Percentiles rank a stretch among this genome's conserved stretches.
Evolutionary conservation across 192 early-diverging fungal genomes (phyloP).

Genomic region (Coemansia sp.): DNA sequence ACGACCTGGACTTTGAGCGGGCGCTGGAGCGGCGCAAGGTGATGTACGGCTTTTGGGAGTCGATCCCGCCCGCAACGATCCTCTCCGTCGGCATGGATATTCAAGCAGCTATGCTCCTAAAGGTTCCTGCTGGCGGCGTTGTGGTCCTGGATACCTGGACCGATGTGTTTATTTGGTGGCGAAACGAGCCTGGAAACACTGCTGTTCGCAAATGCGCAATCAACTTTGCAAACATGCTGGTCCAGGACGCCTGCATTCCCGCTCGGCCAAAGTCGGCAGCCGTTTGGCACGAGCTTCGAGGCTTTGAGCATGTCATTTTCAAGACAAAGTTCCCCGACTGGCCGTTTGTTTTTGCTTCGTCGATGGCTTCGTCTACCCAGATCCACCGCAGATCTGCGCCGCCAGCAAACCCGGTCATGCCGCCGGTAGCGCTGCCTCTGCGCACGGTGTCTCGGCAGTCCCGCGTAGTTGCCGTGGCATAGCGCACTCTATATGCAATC

Average conservation of each 20-base stretch:
- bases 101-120: slow-evolving; percentile 41
- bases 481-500: neutral
- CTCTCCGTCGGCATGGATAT: slow-evolving; percentile 37
- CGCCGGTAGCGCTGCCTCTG: slow-evolving; percentile 21
- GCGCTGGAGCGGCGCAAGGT: slow-evolving; percentile 48
- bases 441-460: slow-evolving; percentile 18
- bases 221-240: slow-evolving; percentile 42
- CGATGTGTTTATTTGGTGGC: slow-evolving; percentile 53
- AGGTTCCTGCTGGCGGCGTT: slow-evolving; percentile 42
- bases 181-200: slow-evolving; percentile 39
- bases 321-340: slow-evolving; percentile 53
- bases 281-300: slow-evolving; percentile 47
- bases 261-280: slow-evolving; percentile 40
- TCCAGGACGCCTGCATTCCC: slow-evolving; percentile 42
- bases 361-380: slow-evolving; percentile 14
- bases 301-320: slow-evolving; percentile 50
- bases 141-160: slow-evolving; percentile 49
- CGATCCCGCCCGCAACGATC: slow-evolving; percentile 45
- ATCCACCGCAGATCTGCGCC: slow-evolving; percentile 11
- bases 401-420: slow-evolving; percentile 6
- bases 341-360: slow-evolving; percentile 47
- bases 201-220: slow-evolving; percentile 45
- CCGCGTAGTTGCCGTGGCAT: slow-evolving; percentile 26
- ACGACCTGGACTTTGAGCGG: slow-evolving; percentile 46
- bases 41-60: slow-evolving; percentile 49